A percentile compares a stretch with the other conserved stretches of the same genome.
These are phyloP conservation scores for Trichoderma asperellum DNA, from an alignment of 2,329 filamentous ascomycete species.

Conservation along the genomic window DNA sequence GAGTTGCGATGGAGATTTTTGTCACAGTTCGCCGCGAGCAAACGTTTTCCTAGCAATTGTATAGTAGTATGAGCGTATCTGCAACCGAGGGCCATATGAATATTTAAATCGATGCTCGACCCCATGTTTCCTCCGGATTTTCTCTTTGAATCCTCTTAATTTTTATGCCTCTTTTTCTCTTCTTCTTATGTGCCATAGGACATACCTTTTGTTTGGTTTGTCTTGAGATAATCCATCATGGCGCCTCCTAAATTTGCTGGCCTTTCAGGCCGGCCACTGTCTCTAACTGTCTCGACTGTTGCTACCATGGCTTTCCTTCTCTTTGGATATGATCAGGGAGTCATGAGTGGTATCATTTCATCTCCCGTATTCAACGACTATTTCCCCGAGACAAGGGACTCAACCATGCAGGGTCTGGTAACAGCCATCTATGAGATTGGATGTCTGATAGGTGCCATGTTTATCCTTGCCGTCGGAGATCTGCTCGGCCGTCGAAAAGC, in stretches of 20 bases:
- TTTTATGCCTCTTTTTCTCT: background rate
- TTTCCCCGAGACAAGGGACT: constrained; percentile 50
- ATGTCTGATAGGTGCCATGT: constrained; percentile 55
- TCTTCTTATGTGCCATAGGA: background rate
- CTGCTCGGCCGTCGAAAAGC: constrained; percentile 55
- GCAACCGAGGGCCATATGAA: background rate
- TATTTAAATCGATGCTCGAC: constrained; percentile 9
- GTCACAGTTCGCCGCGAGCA: background rate
- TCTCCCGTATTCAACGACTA: constrained; percentile 54
- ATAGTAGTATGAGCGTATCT: background rate
- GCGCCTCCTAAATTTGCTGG: constrained; percentile 60
- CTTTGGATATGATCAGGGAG: constrained; percentile 62
- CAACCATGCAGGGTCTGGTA: constrained; percentile 53
- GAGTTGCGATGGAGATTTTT: background rate
- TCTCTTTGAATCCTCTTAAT: background rate
- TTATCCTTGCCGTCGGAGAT: constrained; percentile 58
- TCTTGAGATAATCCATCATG: constrained; percentile 42
- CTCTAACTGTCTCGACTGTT: constrained; percentile 62
- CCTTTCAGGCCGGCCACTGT: constrained; percentile 60
- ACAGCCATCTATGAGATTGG: constrained; percentile 58
- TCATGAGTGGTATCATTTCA: constrained; percentile 59
- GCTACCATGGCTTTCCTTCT: constrained; percentile 66
- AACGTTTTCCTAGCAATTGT: background rate
- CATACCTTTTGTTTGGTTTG: background rate
- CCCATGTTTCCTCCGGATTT: constrained; percentile 9